Base-by-base conservation (phyloP, 2,329 filamentous ascomycete species). In the Phaeosphaeriaceae sp. region DNA sequence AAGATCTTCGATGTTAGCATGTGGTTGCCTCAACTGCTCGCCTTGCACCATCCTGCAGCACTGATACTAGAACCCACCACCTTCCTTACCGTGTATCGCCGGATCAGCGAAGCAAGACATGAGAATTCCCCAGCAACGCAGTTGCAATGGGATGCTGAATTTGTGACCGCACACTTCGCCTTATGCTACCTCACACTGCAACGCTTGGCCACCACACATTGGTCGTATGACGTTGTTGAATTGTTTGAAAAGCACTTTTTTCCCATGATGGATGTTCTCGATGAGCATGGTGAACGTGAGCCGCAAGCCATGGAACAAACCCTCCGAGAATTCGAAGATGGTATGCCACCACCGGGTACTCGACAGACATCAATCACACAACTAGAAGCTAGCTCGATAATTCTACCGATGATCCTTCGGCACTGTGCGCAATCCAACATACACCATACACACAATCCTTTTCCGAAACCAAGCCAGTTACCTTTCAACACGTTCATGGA, bases 11-110 rank as follows among this genome's bases (percentile, higher is more conserved):
- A 63, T 19, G 20, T 70, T 15, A 51, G 49, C 15, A 51, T 64
- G 11, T 69, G 67, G 69, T 55, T 72, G 7, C 68, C 68, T 15
- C 68, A 70, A 9, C 48, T 71, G 24, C 22, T 68, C 7, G 62
- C 60, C 24, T 48, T 67, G 10, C 60, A 60, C n/a, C 61, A 70
- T 51, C 63, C 67, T 20, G 58, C 48, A 2, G 27, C 54, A 15
- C 48, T 22, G 17, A 10, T 24, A 2, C 46, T 71, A n/a, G 54
- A 61, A 11, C 58, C 63, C 9, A 48, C 58, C 1, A 50, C 51
- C 11, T 63, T 69, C 10, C 24, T 70, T 7, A 46, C 1, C 25
- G 7, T 17, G 22, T 21, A 20, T n/a, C 19, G 36, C 19, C 41
- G 56, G 41, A n/a, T 25, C 3, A 24, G 50, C 47, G 10, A 48